Percentiles rank a stretch among this genome's conserved stretches.
phyloP scores from a whole-genome alignment of 176 grass and related monocot species.

The Areca catechu region DNA sequence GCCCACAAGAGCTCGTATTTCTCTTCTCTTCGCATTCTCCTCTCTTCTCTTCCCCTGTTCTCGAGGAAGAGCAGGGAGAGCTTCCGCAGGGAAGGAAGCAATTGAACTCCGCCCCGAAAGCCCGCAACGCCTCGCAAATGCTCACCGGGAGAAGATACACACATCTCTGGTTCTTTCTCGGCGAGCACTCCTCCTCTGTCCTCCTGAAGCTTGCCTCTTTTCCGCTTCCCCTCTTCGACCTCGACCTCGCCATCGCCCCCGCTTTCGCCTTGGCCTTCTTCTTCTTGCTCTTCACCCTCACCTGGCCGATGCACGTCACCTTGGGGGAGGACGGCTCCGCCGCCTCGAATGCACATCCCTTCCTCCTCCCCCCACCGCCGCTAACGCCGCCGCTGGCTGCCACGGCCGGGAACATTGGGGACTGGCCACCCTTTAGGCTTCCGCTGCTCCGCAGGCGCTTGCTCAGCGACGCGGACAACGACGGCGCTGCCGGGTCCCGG shows the following conservation, averaged over 20 bases:
- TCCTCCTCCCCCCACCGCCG: conserved; percentile 15
- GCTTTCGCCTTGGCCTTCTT: conserved; percentile 37
- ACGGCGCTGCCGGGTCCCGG: conserved; percentile 30
- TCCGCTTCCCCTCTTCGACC: conserved; percentile 47
- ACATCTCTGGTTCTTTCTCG: conserved; percentile 77
- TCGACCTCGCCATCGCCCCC: conserved; percentile 30
- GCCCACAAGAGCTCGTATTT: conserved; percentile 55
- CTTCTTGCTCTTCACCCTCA: conserved; percentile 79
- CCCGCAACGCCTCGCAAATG: conserved; percentile 86
- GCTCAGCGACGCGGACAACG: conserved; percentile 60
- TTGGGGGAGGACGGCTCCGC: conserved; percentile 90
- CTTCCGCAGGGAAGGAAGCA: conserved; percentile 59
- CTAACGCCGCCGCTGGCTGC: conserved; percentile 22
- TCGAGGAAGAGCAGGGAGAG: conserved; percentile 54
- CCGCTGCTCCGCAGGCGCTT: conserved; percentile 71
- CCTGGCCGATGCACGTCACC: conserved; percentile 95
- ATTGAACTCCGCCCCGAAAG: conserved; percentile 58
- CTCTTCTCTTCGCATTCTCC: conserved; percentile 11
- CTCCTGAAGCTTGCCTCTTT: conserved; percentile 72
- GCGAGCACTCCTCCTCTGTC: conserved; percentile 40
- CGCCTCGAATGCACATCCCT: conserved; percentile 48
- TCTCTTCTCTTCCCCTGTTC: conserved; percentile 21
- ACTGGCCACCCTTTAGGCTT: conserved; percentile 85
- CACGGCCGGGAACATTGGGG: conserved; percentile 75
- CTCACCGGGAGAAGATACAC: conserved; percentile 88